Evolutionary conservation across 176 grass and related monocot species (phyloP), one percentile per base, ranked within the genome.

Genomic region (Dendrocalamus sinicus): DNA sequence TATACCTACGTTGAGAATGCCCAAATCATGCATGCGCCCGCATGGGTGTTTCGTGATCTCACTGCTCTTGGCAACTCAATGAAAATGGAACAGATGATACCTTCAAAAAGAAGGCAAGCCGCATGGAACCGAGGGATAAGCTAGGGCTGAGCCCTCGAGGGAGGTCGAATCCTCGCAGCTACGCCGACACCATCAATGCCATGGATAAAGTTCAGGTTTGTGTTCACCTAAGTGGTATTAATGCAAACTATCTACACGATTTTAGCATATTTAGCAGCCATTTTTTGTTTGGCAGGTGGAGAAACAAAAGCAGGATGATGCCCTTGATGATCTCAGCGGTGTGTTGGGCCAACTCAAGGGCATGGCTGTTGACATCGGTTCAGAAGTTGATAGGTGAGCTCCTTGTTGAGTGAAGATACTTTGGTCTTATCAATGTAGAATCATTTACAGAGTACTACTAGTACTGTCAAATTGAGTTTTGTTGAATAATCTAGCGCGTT

Each of bases 321-420:
- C 80, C 52, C 93, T 95, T 40, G 89, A 90, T 40, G 93, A 92
- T 84, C 81, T 95, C 17, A 95, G 93, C 48, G 89, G 89, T 45
- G 73, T 95, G 67, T 64, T 95, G n/a, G 93, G 88, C 0, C 90
- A 95, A 81, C 86, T 95, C 82, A 92, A 95, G 87, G 89, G 84
- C 86, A 95, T 95, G 93, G 93, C 93, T 53, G 52, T 87, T 8
- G 93, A 95, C 86, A 92, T 95, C 91, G 93, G 93, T 43, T 76
- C 91, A 2, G 93, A 95, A 81, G 82, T 95, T 45, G 89, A 92
- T 58, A 92, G 93, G 91, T 95, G 41, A 80, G 26, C 46, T 79
- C 6, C 13, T 58, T 47, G 10, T 35, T 58, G 47, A 54, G 59
- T 7, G 57, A 46, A 28, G 37, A 54, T 28, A 8, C 9, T 4